A percentile compares a stretch with the other conserved stretches of the same genome.
These are phyloP conservation scores for Auricularia auricula-judae DNA, from an alignment of 768 basidiomycete genomes.

Conservation along the genomic window DNA sequence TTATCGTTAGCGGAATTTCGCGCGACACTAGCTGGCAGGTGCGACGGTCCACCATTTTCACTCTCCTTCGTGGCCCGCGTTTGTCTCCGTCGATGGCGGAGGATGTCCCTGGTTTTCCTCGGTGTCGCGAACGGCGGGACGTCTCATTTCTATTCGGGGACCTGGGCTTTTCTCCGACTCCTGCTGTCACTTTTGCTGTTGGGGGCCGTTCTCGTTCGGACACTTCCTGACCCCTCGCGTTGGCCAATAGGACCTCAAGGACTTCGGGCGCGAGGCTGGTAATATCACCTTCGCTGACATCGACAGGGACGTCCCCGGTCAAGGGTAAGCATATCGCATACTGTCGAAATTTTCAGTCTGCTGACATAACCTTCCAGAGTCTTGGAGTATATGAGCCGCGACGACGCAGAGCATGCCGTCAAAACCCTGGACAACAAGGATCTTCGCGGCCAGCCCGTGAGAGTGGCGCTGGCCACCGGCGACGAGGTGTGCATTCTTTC, in stretches of 20 bases:
- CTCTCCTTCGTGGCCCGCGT: conserved; percentile 13
- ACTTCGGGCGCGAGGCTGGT: conserved; percentile 90
- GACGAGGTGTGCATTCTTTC: conserved; percentile 14
- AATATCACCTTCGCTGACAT: conserved; percentile 93
- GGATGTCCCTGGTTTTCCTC: not conserved
- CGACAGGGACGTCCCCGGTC: conserved; percentile 72
- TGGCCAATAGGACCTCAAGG: conserved; percentile 75
- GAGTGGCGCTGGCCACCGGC: conserved; percentile 43
- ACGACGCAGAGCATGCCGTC: conserved; percentile 90
- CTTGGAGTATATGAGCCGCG: conserved; percentile 79
- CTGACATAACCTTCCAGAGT: conserved; percentile 37
- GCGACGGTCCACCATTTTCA: conserved; percentile 31
- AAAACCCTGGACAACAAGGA: conserved; percentile 79
- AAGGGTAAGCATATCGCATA: conserved; percentile 53
- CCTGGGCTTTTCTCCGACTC: not conserved
- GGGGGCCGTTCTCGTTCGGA: conserved; percentile 4
- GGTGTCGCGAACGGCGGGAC: not conserved
- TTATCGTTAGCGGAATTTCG: conserved; percentile 81
- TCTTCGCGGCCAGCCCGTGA: conserved; percentile 72
- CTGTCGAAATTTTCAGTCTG: not conserved
- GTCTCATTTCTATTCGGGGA: not conserved
- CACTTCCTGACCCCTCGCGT: conserved; percentile 2
- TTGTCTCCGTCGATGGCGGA: conserved; percentile 1
- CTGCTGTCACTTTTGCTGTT: not conserved
- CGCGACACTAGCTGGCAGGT: conserved; percentile 99